These are phyloP conservation scores for Plasmodium berghei DNA, from an alignment of 169 alveolate species.

Conservation along the genomic window DNA sequence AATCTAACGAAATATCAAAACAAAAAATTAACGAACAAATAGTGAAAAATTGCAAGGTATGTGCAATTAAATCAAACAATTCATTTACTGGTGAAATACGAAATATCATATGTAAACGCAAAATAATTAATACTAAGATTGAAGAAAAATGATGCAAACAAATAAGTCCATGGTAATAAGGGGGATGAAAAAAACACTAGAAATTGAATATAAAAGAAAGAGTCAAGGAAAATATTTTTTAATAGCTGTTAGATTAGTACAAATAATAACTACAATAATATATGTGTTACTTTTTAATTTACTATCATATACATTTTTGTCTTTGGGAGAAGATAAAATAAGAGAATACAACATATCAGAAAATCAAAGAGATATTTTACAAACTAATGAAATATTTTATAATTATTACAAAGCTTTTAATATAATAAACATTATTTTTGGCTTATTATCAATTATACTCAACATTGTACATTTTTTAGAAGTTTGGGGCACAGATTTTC, in stretches of 20 bases:
- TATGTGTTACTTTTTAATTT: conserved; percentile 28
- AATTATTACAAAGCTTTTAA: conserved; percentile 51
- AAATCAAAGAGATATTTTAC: conserved; percentile 8
- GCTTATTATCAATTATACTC: conserved; percentile 18
- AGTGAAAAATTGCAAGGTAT: not conserved
- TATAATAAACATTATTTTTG: conserved; percentile 49
- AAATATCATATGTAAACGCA: not conserved
- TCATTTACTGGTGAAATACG: no score
- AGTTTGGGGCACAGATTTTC: not conserved
- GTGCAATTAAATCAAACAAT: no score
- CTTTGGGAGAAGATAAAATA: conserved; percentile 24
- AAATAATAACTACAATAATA: conserved; percentile 18
- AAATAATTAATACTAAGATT: not conserved
- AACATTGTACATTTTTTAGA: conserved; percentile 19
- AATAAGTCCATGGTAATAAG: conserved; percentile 2
- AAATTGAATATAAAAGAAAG: not conserved
- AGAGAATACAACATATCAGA: conserved; percentile 4
- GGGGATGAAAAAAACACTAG: conserved; percentile 1
- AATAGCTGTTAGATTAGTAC: conserved; percentile 19
- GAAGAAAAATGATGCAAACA: not conserved
- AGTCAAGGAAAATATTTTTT: conserved; percentile 6
- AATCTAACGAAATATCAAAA: not conserved
- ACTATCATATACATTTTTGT: not conserved
- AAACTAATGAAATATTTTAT: conserved; percentile 29
- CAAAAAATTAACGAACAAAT: not conserved